Evolutionary conservation across 106 monocot species (phyloP), one percentile per base, ranked within the genome.

Genomic region (Vanilla planifolia): DNA sequence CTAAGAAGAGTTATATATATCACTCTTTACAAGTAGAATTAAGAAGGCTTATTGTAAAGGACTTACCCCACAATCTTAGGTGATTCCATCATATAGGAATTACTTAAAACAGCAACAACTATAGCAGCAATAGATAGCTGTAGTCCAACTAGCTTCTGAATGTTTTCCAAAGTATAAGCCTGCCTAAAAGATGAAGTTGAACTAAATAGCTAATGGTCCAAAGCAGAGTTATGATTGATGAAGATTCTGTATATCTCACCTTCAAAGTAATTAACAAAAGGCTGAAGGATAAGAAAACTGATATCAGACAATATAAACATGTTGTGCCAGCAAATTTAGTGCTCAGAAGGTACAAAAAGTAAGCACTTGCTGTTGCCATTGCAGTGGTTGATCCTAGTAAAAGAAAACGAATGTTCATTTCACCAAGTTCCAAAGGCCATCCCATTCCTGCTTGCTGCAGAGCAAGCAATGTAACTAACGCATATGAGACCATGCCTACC

Each of bases 281-380:
- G 71, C 68, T 85, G 64, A 98, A 91, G 22, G 96, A 98, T 51
- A 98, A 58, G 71, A 65, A 42, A 52, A 78, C 91, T 50, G 91
- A 98, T 29, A 80, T 33, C 15, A 98, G 72, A 60, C 91, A 98
- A 39, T 98, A 98, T 7, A 79, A 58, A 73, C 96, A 98, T 42
- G 78, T 57, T 33, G 79, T 40, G 47, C 96, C 91, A 7, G 78
- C 67, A 37, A 98, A 81, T 41, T 79, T 73, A 8, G 91, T 91
- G 59, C 64, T 84, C 30, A 96, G 65, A 67, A 96, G 56, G 41
- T 91, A 96, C 36, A 96, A 77, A 73, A 96, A 96, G 77, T 89
- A 96, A 76, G 84, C 78, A 85, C 96, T 96, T 44, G 91, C 80
- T 47, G 87, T 66, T 62, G 90, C 96, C 96, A 96, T 87, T 33